Base-by-base conservation (phyloP, 1,139 yeast genomes). In the Blastobotrys aristatus region DNA sequence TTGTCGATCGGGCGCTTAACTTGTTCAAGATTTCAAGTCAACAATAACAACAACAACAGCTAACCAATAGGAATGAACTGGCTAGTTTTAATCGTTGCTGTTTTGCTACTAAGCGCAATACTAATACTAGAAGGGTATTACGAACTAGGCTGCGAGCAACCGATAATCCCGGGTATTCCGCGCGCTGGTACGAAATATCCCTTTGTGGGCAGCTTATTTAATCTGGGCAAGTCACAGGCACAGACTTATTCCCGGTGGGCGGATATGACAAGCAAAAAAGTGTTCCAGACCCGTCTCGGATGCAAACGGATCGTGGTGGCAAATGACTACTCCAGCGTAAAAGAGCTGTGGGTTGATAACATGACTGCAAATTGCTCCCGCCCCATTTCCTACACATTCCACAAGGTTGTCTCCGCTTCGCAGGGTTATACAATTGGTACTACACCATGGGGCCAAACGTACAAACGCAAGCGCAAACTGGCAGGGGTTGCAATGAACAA, bases 401-500 rank as follows among this genome's bases (percentile, higher is more conserved):
- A 85, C 63, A 69, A 73, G 27, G 69, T 84, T 7, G 76, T 84
- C 1, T 81, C 89, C 0, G 66, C 75, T 3, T 73, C 82, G 0
- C 83, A 79, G 49, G 69, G 67, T 3, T 1, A 75, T 53, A 85
- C 95, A 0, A 74, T 85, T 26, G 95, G 95, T 0, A 82, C 94
- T 0, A 83, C 92, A 0, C 94, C 94, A 1, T 78, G 74, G 58
- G 77, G 84, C 1, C 69, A 66, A 1, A 71, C 81, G 1, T 83
- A 73, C 58, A 69, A 70, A 51, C 67, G 67, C 21, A 75, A 78
- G 60, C 75, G 82, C 56, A 81, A 79, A 57, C 73, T 74, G 6
- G 69, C 83, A 24, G 73, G 82, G 0, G 69, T 71, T 49, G 70
- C 73, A 4, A 66, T 84, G 49, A 79, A 76, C 58, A 71, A 61